Evolutionary conservation across 257 asterid species (phyloP), one percentile per base, ranked within the genome.

Genomic region (Solanum sejunctum): DNA sequence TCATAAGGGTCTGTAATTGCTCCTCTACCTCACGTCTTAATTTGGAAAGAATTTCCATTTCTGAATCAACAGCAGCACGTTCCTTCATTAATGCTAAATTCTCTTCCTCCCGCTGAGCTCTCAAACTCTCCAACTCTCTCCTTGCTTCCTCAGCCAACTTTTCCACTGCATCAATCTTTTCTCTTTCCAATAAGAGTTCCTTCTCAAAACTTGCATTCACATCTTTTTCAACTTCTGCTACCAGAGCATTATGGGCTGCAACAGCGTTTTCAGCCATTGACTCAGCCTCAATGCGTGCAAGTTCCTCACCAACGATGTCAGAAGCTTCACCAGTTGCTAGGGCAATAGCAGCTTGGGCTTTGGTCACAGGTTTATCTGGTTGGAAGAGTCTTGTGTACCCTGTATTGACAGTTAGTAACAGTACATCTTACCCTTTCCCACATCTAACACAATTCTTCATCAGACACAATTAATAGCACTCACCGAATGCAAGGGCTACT

Each of bases 371-470:
- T 86, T 97, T 97, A 72, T 90, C 94, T 63, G 99, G 98, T 91
- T 97, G 99, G 94, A 97, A 97, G 77, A 95, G 92, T 87, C 99
- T 92, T 81, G 99, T 97, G 86, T 94, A 97, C 81, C 99, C 99
- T 97, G 91, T 84, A 85, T 82, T 54, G 51, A 73, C 20, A 86
- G 61, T 80, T 80, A 57, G 75, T 51, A 64, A 21, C 13, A 52
- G 66, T 39, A 28, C 41, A 41, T 26, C 61, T 81, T 52, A 41
- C n/a, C 60, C 26, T 36, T 66, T 49, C 67, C 45, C 60, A 66
- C 56, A 81, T 70, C 63, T 84, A 79, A 86, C 81, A 86, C n/a
- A 72, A 45, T 45, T 45, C 56, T 64, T 51, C 64, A 78, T 78
- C 1, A 78, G 66, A 78, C 0, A 77, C 45, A 57, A 26, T 78